Conservation (phyloP, 306 rosid species). For the Cicer chorassanicum region DNA sequence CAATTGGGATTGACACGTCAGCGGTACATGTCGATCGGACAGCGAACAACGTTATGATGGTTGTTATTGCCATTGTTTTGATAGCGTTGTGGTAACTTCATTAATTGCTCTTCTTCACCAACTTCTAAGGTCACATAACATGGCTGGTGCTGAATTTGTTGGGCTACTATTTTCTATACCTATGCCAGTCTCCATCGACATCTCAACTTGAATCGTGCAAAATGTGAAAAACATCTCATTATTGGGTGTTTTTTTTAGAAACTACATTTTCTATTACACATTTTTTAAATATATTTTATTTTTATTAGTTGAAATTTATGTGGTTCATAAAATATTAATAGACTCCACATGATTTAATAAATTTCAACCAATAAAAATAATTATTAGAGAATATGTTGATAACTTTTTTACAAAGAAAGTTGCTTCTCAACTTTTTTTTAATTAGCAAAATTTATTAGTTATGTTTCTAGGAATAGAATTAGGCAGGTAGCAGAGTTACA, state of each 20-base stretch:
- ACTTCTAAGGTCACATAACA: neutral
- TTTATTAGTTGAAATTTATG: no score
- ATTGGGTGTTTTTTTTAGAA: no score
- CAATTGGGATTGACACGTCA: slow-evolving; percentile 50
- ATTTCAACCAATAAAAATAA: no score
- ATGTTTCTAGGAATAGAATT: slow-evolving; percentile 6
- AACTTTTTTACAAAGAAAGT: no score
- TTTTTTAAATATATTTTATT: no score
- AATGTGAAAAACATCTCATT: neutral
- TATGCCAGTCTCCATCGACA: neutral
- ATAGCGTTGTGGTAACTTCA: slow-evolving; percentile 39
- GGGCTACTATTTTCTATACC: no score
- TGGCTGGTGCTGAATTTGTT: slow-evolving; percentile 14
- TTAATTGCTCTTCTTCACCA: neutral
- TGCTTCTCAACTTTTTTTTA: slow-evolving; percentile 28
- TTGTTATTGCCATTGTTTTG: slow-evolving; percentile 26
- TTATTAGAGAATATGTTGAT: no score
- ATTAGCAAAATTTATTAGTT: neutral
- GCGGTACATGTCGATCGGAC: slow-evolving; percentile 3
- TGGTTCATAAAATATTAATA: no score
- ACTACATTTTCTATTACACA: no score
- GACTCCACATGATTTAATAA: no score
- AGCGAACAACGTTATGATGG: neutral
- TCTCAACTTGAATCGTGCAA: slow-evolving; percentile 22
- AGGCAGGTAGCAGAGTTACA: slow-evolving; percentile 40